Evolutionary conservation across 768 basidiomycete species (phyloP).

Genomic region (Fomitopsis pulvina): DNA sequence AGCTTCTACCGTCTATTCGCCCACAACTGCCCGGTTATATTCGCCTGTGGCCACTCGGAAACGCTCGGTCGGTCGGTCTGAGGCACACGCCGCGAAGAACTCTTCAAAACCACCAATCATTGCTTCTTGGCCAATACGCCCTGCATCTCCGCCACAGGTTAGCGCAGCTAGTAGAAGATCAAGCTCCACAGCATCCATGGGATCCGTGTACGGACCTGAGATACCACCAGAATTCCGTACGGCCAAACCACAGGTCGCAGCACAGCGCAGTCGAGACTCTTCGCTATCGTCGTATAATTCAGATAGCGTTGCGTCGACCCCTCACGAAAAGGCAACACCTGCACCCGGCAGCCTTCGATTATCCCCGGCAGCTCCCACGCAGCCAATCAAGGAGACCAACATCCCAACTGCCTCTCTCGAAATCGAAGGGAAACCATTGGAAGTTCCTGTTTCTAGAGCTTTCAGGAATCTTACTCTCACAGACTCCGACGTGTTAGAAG

Average conservation of each 20-base stretch:
- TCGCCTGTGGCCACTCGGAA: slow-evolving; percentile 1
- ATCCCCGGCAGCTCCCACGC: no score
- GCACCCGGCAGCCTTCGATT: no score
- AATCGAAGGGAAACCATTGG: no score
- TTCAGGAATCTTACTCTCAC: no score
- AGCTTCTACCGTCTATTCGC: background rate
- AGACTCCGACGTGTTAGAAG: no score
- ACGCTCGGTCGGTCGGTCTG: slow-evolving; percentile 4
- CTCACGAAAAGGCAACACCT: background rate
- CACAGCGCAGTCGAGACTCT: background rate
- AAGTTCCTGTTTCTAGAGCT: no score
- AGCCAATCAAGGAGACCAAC: no score
- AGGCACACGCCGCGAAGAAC: slow-evolving; percentile 6
- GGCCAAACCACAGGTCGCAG: background rate
- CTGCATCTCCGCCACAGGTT: background rate
- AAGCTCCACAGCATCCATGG: background rate
- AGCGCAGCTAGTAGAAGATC: background rate
- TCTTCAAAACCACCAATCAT: background rate
- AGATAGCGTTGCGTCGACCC: background rate
- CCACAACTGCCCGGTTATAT: background rate
- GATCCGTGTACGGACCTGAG: background rate
- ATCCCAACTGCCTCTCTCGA: no score
- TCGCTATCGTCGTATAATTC: background rate
- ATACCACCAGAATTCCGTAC: background rate
- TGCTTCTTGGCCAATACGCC: background rate